Evolutionary conservation across 352 stramenopile species (phyloP), one percentile per base, ranked within the genome.

Genomic region (Globisporangium canariense): DNA sequence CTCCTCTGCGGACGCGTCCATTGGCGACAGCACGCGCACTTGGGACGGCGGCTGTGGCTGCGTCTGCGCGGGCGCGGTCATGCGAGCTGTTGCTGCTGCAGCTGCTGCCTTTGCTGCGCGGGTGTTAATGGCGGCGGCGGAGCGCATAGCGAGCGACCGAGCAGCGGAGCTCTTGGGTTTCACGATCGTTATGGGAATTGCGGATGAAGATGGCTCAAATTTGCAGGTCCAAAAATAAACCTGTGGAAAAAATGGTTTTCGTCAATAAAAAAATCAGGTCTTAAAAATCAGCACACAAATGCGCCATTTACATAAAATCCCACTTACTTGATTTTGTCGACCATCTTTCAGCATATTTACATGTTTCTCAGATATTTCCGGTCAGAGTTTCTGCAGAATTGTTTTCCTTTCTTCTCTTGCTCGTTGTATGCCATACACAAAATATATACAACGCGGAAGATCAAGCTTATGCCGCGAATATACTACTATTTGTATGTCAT

Each of bases 61-160:
- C 32, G 52, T 58, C 52, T 62, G 57, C 28, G 47, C 30, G 14
- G 53, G 53, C n/a, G 53, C 38, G 3, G 53, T 59, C 53, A 59
- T 59, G 32, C 30, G 41, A 18, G 51, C 28, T 40, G 43, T 18
- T 18, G 43, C 30, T 62, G 43, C 43, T 18, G 43, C 30, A 55
- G 57, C 43, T 50, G 40, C 20, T 32, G 41, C 25, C 11, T n/a
- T 41, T 41, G 57, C 34, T 34, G 53, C 11, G 53, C 53, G 53
- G 40, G 32, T 18, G 41, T 34, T 59, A 7, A 30, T 58, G 52
- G 30, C 52, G 34, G 41, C 10, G n/a, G 22, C 16, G n/a, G 52
- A 58, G 52, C 32, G 30, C 52, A 58, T 58, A 16, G 41, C 41
- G 41, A 47, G 36, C 49, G 49, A 38, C 32, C 49, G 22, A 55